Evolutionary conservation across 352 stramenopile species (phyloP).

Genomic region (Globisporangium parvum): DNA sequence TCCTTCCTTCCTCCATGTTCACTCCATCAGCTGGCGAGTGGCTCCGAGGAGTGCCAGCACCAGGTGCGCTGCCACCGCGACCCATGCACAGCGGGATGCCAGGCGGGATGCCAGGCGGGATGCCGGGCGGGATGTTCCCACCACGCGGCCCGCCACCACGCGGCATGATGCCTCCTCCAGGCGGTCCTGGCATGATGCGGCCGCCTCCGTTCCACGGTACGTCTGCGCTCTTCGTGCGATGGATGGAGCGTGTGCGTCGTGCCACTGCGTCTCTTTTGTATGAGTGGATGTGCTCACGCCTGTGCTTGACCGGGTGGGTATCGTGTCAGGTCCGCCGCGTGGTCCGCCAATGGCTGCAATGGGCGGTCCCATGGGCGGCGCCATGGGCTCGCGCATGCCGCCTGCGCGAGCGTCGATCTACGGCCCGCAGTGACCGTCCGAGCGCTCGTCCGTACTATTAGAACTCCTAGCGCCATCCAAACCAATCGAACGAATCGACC

Average conservation of each 20-base stretch:
- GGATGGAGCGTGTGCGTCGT: no score
- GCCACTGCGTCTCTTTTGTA: background rate
- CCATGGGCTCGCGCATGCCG: constrained; percentile 17
- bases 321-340: constrained; percentile 35
- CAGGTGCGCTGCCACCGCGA: constrained; percentile 44
- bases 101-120: constrained; percentile 17
- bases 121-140: constrained; percentile 46
- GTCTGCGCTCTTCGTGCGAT: background rate
- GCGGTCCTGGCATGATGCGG: constrained; percentile 53
- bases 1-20: constrained; percentile 1
- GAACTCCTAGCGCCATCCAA: background rate
- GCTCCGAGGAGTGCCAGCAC: constrained; percentile 36
- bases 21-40: constrained; percentile 54
- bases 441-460: background rate
- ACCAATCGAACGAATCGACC: background rate
- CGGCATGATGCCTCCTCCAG: constrained; percentile 68
- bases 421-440: constrained; percentile 34
- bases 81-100: constrained; percentile 13
- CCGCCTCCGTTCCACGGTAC: constrained; percentile 61
- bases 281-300: background rate
- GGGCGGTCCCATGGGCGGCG: constrained; percentile 16
- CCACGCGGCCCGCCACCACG: constrained; percentile 56
- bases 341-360: constrained; percentile 36
- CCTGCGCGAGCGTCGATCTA: constrained; percentile 63
- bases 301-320: background rate